A percentile compares a stretch with the other conserved stretches of the same genome.
phyloP scores from a whole-genome alignment of 768 basidiomycete species.

The Mycena vulgaris region DNA sequence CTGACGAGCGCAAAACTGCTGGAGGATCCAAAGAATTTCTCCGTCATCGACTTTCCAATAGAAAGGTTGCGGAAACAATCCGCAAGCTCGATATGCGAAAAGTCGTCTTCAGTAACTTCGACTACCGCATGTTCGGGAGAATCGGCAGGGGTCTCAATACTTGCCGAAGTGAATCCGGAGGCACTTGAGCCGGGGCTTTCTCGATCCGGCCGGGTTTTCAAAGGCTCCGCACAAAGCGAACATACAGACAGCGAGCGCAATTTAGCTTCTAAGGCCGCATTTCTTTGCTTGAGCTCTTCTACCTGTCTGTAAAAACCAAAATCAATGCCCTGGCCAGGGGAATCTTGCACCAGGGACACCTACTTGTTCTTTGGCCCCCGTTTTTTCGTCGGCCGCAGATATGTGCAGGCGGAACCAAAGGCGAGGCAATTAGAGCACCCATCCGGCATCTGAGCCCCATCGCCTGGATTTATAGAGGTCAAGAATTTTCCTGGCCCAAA shows the following conservation, averaged over 20 bases:
- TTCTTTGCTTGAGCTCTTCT: slow-evolving; percentile 66
- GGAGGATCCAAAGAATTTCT: not conserved
- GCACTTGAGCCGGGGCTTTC: not conserved
- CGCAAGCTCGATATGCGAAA: slow-evolving; percentile 16
- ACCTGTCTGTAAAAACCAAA: slow-evolving; percentile 49
- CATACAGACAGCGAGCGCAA: slow-evolving; percentile 29
- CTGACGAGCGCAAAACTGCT: slow-evolving; percentile 31
- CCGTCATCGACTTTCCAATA: not conserved
- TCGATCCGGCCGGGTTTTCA: not conserved
- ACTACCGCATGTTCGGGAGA: not conserved
- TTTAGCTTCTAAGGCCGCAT: slow-evolving; percentile 60
- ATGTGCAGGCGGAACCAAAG: too few relatives aligned
- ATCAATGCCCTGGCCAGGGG: too few relatives aligned
- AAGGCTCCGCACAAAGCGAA: slow-evolving; percentile 29
- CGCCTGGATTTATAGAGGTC: too few relatives aligned
- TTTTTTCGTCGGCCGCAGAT: too few relatives aligned
- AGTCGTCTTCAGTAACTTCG: slow-evolving; percentile 8
- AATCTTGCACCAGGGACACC: too few relatives aligned
- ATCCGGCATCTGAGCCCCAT: too few relatives aligned
- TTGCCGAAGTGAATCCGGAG: slow-evolving; percentile 25
- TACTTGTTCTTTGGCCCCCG: too few relatives aligned
- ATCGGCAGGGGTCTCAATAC: not conserved
- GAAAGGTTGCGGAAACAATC: slow-evolving; percentile 14
- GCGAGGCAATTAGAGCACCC: too few relatives aligned
- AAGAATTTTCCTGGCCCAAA: too few relatives aligned